Evolutionary conservation across 1,139 yeast species (phyloP).

Genomic region (Geotrichum macrosporum): DNA sequence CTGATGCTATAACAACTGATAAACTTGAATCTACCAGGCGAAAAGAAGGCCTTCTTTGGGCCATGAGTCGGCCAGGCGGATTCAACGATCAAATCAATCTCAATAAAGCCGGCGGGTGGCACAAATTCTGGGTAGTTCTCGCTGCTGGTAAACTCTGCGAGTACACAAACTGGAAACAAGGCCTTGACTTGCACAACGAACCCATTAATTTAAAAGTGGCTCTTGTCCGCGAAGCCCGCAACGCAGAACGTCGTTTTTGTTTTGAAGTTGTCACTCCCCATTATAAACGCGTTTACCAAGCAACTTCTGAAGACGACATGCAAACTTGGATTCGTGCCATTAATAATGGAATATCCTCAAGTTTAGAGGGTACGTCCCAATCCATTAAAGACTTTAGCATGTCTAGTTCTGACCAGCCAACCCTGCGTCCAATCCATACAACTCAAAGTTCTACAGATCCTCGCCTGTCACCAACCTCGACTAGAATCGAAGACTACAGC

Average conservation of each 20-base stretch:
- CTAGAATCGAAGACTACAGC: conserved; percentile 3
- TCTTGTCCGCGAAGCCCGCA: conserved; percentile 51
- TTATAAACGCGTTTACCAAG: conserved; percentile 74
- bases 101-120: conserved; percentile 76
- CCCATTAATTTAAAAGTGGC: conserved; percentile 76
- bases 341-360: conserved; percentile 39
- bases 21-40: conserved; percentile 21
- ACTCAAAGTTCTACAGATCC: conserved; percentile 5
- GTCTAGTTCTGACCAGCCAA: conserved; percentile 2
- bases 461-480: conserved; percentile 6
- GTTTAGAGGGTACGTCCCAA: conserved; percentile 17
- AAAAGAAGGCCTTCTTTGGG: conserved; percentile 59
- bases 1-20: conserved; percentile 14
- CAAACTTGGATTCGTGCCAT: conserved; percentile 63
- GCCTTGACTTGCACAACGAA: conserved; percentile 54
- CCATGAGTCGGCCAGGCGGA: conserved; percentile 44
- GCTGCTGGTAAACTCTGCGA: conserved; percentile 64
- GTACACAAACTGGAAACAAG: conserved; percentile 78
- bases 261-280: conserved; percentile 73
- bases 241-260: conserved; percentile 51
- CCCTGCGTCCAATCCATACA: conserved; percentile 8
- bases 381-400: conserved; percentile 9
- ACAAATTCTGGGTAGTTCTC: conserved; percentile 82
- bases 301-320: conserved; percentile 65
- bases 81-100: conserved; percentile 50